Percentiles rank a stretch among this genome's conserved stretches.
These are phyloP conservation scores for Cryptococcus depauperatus DNA, from an alignment of 1,284 basidiomycete species.

Conservation along the genomic window DNA sequence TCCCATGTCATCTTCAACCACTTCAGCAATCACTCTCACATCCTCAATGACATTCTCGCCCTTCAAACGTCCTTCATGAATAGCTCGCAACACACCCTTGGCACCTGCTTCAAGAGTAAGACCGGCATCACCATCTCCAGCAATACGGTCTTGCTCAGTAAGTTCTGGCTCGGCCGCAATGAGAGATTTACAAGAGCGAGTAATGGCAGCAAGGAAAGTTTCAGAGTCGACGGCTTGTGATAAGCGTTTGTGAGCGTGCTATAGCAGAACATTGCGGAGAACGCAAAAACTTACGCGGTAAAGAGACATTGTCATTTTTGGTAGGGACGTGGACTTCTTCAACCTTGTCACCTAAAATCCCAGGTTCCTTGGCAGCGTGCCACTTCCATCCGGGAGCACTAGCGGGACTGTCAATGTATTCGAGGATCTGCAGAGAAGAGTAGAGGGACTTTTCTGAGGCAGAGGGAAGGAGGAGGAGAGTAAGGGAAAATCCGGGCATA, in stretches of 20 bases:
- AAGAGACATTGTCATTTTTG: conserved; percentile 25
- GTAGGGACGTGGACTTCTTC: conserved; percentile 15
- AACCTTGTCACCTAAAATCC: conserved; percentile 20
- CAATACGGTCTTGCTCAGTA: conserved; percentile 71
- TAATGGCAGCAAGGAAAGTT: conserved; percentile 47
- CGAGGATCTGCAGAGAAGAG: conserved; percentile 54
- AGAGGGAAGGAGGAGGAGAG: conserved; percentile 68
- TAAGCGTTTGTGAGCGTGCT: too few species aligned
- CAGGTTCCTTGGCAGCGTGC: conserved; percentile 40
- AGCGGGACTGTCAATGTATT: conserved; percentile 66
- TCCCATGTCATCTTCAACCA: conserved; percentile 72
- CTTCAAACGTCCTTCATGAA: conserved; percentile 47
- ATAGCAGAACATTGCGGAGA: too few species aligned
- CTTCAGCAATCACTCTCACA: conserved; percentile 60
- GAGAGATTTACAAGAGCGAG: conserved; percentile 60
- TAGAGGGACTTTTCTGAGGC: conserved; percentile 40
- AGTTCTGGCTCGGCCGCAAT: conserved; percentile 77
- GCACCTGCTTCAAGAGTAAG: conserved; percentile 71
- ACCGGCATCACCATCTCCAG: conserved; percentile 59
- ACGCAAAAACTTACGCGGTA: conserved; percentile 29
- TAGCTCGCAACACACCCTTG: conserved; percentile 46
- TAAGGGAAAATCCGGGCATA: conserved; percentile 90
- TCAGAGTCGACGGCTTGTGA: conserved; percentile 19
- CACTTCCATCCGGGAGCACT: conserved; percentile 72
- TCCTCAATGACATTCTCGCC: conserved; percentile 58